These are phyloP conservation scores for Pouteria campechiana DNA, from an alignment of 179 eudicot species.

Conservation along the genomic window DNA sequence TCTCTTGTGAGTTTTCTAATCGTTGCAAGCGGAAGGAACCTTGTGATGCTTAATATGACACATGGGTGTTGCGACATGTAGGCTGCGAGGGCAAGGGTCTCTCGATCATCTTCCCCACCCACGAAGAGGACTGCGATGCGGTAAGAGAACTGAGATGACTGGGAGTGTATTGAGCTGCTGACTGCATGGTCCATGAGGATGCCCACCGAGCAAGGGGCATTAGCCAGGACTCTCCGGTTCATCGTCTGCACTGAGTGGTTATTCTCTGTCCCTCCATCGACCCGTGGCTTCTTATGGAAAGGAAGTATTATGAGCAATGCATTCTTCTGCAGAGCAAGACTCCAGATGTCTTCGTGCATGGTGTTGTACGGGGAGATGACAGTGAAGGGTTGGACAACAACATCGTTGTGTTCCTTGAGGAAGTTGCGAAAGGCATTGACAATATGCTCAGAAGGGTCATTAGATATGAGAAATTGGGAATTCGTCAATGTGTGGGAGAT, in stretches of 20 bases:
- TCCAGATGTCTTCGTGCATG: slow-evolving; percentile 30
- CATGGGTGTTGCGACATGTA: slow-evolving; percentile 11
- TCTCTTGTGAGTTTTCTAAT: too few species aligned
- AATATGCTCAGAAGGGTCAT: slow-evolving; percentile 9
- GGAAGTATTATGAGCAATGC: slow-evolving; percentile 21
- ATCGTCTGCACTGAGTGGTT: slow-evolving; percentile 1
- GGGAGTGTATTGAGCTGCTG: not conserved
- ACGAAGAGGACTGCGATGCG: slow-evolving; percentile 14
- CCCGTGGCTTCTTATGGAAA: slow-evolving; percentile 22
- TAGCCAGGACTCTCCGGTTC: slow-evolving; percentile 8
- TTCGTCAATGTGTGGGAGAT: slow-evolving; percentile 17
- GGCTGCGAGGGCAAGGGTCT: slow-evolving; percentile 18
- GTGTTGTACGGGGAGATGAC: slow-evolving; percentile 14
- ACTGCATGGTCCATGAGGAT: slow-evolving; percentile 16
- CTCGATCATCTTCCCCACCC: slow-evolving; percentile 27
- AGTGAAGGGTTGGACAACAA: slow-evolving; percentile 10
- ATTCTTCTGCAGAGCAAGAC: slow-evolving; percentile 18
- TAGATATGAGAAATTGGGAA: slow-evolving; percentile 6
- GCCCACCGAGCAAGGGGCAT: slow-evolving; percentile 24
- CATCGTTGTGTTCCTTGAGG: slow-evolving; percentile 1
- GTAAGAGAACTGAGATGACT: not conserved
- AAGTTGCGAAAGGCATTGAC: slow-evolving; percentile 1
- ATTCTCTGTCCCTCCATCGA: slow-evolving; percentile 12
- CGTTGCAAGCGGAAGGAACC: slow-evolving; percentile 6
- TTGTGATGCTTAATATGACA: slow-evolving; percentile 7